These are phyloP conservation scores for Fusarium proliferatum DNA, from an alignment of 2,329 filamentous ascomycete genomes.

Conservation along the genomic window DNA sequence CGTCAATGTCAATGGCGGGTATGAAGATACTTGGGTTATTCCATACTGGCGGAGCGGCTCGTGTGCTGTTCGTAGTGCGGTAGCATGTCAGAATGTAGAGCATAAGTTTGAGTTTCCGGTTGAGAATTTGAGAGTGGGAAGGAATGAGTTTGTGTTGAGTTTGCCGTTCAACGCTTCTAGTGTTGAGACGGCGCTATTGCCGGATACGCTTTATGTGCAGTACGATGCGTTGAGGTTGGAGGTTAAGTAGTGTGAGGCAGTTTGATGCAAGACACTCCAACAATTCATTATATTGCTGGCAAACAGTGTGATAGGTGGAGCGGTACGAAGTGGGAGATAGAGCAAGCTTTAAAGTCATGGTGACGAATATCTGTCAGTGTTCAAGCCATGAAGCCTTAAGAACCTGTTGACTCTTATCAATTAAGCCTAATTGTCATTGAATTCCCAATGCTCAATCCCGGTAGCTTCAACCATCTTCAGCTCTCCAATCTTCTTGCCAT, in stretches of 20 bases:
- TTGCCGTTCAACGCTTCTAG: slow-evolving; percentile 69
- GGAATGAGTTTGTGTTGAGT: slow-evolving; percentile 66
- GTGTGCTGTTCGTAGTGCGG: slow-evolving; percentile 67
- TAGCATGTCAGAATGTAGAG: slow-evolving; percentile 69
- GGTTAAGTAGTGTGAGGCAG: slow-evolving; percentile 42
- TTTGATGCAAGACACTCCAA: no score
- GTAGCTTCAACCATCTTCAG: not conserved
- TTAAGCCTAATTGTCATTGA: not conserved
- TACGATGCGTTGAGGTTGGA: slow-evolving; percentile 72
- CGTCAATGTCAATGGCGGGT: slow-evolving; percentile 50
- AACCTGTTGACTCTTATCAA: rapidly evolving
- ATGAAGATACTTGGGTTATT: slow-evolving; percentile 64
- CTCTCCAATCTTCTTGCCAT: not conserved
- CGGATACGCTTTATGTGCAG: slow-evolving; percentile 67
- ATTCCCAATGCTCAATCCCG: not conserved
- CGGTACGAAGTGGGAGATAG: rapidly evolving
- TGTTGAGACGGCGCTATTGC: slow-evolving; percentile 66
- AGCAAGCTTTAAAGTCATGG: rapidly evolving
- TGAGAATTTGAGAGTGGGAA: slow-evolving; percentile 56
- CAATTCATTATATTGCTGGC: rapidly evolving
- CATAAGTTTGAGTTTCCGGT: slow-evolving; percentile 67
- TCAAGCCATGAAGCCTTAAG: rapidly evolving
- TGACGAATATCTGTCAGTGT: rapidly evolving
- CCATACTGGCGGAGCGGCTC: slow-evolving; percentile 57
- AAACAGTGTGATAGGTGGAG: rapidly evolving